A percentile compares a stretch with the other conserved stretches of the same genome.
These are phyloP conservation scores for Fusarium sp. DNA, from an alignment of 2,329 filamentous ascomycete species.

Conservation along the genomic window DNA sequence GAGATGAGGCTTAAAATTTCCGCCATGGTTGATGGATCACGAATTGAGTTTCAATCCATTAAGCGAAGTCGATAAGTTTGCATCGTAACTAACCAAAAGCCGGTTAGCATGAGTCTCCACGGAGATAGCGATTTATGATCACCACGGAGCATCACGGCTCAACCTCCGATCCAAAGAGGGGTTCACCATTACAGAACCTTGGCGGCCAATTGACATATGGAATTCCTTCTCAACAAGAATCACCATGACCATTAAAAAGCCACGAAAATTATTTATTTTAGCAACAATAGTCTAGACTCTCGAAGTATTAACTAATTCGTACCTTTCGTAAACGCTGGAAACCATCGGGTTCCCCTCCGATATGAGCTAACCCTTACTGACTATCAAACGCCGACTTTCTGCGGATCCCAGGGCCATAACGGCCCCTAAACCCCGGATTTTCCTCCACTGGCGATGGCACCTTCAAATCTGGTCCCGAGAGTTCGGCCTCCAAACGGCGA, in stretches of 20 bases:
- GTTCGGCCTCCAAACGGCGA: neutral
- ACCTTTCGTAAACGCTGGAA: neutral
- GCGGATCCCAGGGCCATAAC: neutral
- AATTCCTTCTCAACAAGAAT: fast-evolving
- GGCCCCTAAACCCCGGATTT: slow-evolving; percentile 11
- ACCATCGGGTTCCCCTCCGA: slow-evolving; percentile 1
- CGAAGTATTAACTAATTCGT: neutral
- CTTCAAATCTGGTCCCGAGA: neutral
- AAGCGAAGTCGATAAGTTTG: neutral
- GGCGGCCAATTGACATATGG: neutral
- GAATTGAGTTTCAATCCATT: neutral
- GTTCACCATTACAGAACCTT: neutral
- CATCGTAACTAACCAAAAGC: neutral
- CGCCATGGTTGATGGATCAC: fast-evolving
- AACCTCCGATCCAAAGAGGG: neutral
- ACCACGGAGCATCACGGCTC: slow-evolving; percentile 7
- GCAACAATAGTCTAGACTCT: neutral
- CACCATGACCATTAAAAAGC: neutral
- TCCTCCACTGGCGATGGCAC: neutral
- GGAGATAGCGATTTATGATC: slow-evolving; percentile 2
- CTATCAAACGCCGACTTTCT: neutral
- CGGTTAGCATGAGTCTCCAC: neutral
- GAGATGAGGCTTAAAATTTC: neutral
- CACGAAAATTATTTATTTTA: fast-evolving
- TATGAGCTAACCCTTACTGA: neutral